Conservation (phyloP, 257 asterid genomes). For the Coffea eugenioides region DNA sequence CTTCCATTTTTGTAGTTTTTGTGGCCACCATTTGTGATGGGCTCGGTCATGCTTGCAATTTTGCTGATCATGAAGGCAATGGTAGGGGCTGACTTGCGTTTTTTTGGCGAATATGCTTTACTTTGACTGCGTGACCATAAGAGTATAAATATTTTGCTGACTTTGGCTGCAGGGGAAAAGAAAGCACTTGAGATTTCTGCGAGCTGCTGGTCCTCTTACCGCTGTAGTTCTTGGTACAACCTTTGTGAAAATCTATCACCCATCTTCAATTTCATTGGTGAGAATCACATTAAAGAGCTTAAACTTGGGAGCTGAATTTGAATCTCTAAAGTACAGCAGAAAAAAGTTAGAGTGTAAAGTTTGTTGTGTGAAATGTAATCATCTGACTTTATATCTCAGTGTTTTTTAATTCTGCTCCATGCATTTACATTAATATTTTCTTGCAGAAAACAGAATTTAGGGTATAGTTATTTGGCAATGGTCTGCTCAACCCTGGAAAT, state of each 20-base stretch:
- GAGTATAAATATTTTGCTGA: slow-evolving; percentile 22
- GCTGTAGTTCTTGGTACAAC: slow-evolving; percentile 88
- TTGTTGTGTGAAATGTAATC: neutral
- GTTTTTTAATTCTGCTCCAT: neutral
- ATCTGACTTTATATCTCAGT: neutral
- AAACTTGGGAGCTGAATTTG: slow-evolving; percentile 13
- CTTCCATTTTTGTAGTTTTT: slow-evolving; percentile 49
- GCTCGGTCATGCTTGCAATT: slow-evolving; percentile 68
- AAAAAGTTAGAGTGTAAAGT: neutral
- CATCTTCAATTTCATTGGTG: slow-evolving; percentile 90
- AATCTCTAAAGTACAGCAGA: slow-evolving; percentile 11
- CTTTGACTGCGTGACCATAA: slow-evolving; percentile 16
- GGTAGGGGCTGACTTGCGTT: slow-evolving; percentile 43
- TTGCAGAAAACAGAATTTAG: neutral
- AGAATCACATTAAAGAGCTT: slow-evolving; percentile 36
- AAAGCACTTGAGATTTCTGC: slow-evolving; percentile 65
- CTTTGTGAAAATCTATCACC: slow-evolving; percentile 66
- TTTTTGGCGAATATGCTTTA: slow-evolving; percentile 14
- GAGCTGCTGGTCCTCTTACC: slow-evolving; percentile 97
- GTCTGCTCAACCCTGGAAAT: neutral
- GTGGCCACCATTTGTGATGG: slow-evolving; percentile 96
- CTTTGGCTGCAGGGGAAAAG: slow-evolving; percentile 63
- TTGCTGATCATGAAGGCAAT: slow-evolving; percentile 85
- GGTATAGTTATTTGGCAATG: neutral
- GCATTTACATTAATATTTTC: neutral